These are phyloP conservation scores for Populus simonii DNA, from an alignment of 345 rosid genomes.

Conservation along the genomic window DNA sequence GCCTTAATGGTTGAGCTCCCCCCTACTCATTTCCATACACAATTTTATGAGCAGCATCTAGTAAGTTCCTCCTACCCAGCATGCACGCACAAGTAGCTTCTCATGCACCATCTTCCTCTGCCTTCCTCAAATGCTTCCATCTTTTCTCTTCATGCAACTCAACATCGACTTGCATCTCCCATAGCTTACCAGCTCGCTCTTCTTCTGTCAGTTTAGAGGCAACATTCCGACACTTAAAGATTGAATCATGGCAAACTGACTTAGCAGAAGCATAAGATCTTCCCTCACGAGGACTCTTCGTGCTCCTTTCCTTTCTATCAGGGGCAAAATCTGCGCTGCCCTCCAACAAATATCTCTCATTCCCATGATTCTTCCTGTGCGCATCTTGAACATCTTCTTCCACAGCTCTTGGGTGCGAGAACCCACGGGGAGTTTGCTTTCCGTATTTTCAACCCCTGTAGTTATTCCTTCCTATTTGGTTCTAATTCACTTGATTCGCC, in stretches of 20 bases:
- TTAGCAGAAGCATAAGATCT: slow-evolving; percentile 13
- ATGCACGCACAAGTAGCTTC: slow-evolving; percentile 49
- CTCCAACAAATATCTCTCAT: slow-evolving; percentile 28
- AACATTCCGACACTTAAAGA: slow-evolving; percentile 32
- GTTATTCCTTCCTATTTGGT: slow-evolving; percentile 24
- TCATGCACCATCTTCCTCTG: slow-evolving; percentile 67
- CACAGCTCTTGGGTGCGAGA: slow-evolving; percentile 22
- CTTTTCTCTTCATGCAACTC: slow-evolving; percentile 91
- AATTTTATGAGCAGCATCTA: slow-evolving; percentile 79
- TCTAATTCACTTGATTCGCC: slow-evolving; percentile 43
- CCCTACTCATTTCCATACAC: slow-evolving; percentile 88
- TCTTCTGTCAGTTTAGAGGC: slow-evolving; percentile 74
- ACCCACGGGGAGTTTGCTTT: slow-evolving; percentile 28
- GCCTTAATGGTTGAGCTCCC: slow-evolving; percentile 84
- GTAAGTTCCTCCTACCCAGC: slow-evolving; percentile 59
- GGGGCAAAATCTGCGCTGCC: slow-evolving; percentile 19
- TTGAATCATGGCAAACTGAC: slow-evolving; percentile 27
- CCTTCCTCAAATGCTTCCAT: slow-evolving; percentile 83
- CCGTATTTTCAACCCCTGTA: slow-evolving; percentile 28
- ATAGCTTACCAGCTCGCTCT: slow-evolving; percentile 75
- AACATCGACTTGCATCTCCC: slow-evolving; percentile 81
- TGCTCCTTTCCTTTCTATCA: slow-evolving; percentile 19
- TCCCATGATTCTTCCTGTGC: slow-evolving; percentile 35
- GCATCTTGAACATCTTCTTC: slow-evolving; percentile 28
- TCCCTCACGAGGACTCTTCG: not conserved